Percentiles rank a stretch among this genome's conserved stretches.
Evolutionary conservation across 1,284 basidiomycete genomes (phyloP).

Genomic region (Kwoniella shivajii): DNA sequence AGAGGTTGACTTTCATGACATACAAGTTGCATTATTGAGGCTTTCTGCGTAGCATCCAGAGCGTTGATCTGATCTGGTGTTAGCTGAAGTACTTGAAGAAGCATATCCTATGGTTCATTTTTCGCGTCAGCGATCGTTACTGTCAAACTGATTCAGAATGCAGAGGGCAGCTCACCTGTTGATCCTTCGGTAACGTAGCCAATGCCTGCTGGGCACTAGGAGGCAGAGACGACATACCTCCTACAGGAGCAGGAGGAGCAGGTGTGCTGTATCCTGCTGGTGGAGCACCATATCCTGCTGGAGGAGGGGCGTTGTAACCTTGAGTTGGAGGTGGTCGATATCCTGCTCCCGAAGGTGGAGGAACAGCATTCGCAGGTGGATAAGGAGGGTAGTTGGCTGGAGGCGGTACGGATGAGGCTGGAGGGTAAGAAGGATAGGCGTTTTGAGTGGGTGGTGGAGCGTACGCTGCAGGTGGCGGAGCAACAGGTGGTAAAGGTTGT

Average conservation of each 20-base stretch:
- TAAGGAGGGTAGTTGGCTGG: constrained; percentile 31
- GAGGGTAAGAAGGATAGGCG: constrained; percentile 6
- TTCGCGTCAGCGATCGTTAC: not conserved
- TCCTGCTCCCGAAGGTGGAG: constrained; percentile 38
- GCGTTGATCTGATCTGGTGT: constrained; percentile 84
- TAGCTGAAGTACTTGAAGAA: constrained; percentile 82
- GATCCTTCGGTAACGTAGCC: constrained; percentile 50
- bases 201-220: constrained; percentile 46
- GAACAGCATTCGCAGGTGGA: constrained; percentile 27
- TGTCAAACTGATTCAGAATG: not conserved
- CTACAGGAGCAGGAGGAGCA: constrained; percentile 16
- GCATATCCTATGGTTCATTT: constrained; percentile 63
- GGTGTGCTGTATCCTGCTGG: constrained; percentile 32
- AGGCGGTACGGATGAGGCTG: constrained; percentile 12
- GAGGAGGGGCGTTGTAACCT: constrained; percentile 30
- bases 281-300: too few species aligned
- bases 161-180: constrained; percentile 52
- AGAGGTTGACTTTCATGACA: constrained; percentile 46
- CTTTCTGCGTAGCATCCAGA: constrained; percentile 77
- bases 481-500: constrained; percentile 42
- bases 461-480: constrained; percentile 11
- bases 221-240: constrained; percentile 27
- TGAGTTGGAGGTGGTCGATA: constrained; percentile 40
- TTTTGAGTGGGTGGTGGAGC: not conserved
- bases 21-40: constrained; percentile 83